Conservation (phyloP, 2,329 filamentous ascomycete species). For the Knufia fluminis region DNA sequence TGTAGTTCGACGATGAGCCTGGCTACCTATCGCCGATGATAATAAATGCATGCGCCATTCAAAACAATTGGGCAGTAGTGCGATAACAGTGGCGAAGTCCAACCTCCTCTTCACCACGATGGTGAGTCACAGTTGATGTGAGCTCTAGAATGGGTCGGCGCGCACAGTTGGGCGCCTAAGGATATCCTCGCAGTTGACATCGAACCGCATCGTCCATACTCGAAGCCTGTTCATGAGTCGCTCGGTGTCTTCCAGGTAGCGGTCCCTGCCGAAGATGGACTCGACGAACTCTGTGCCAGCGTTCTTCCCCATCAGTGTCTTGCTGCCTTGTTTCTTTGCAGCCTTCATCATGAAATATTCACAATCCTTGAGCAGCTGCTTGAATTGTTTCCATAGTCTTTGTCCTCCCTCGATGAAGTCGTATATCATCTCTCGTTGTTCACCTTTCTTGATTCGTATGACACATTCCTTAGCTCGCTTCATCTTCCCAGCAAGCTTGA, state of each 20-base stretch:
- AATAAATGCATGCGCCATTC: constrained; percentile 2
- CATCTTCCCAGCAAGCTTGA: constrained; percentile 87
- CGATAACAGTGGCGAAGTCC: neutral
- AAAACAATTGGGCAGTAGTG: neutral
- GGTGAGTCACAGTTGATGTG: constrained; percentile 10
- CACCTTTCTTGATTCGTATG: constrained; percentile 59
- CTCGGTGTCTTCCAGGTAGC: constrained; percentile 82
- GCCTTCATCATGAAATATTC: constrained; percentile 93
- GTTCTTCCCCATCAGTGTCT: constrained; percentile 72
- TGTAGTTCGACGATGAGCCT: neutral
- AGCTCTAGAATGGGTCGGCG: constrained; percentile 23
- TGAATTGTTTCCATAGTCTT: constrained; percentile 74
- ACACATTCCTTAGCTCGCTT: constrained; percentile 78
- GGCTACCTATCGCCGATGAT: neutral
- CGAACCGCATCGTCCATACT: constrained; percentile 86
- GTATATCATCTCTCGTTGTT: constrained; percentile 71
- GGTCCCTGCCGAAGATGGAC: constrained; percentile 85
- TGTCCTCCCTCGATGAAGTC: constrained; percentile 88
- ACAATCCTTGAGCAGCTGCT: constrained; percentile 78
- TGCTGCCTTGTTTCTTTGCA: constrained; percentile 59
- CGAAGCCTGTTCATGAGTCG: constrained; percentile 83
- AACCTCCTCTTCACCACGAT: neutral
- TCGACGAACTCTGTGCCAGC: constrained; percentile 93
- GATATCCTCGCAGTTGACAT: constrained; percentile 91
- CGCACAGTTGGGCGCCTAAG: constrained; percentile 45